A percentile compares a stretch with the other conserved stretches of the same genome.
phyloP scores from a whole-genome alignment of 192 early-diverging fungal species.

The Funneliformis mosseae region DNA sequence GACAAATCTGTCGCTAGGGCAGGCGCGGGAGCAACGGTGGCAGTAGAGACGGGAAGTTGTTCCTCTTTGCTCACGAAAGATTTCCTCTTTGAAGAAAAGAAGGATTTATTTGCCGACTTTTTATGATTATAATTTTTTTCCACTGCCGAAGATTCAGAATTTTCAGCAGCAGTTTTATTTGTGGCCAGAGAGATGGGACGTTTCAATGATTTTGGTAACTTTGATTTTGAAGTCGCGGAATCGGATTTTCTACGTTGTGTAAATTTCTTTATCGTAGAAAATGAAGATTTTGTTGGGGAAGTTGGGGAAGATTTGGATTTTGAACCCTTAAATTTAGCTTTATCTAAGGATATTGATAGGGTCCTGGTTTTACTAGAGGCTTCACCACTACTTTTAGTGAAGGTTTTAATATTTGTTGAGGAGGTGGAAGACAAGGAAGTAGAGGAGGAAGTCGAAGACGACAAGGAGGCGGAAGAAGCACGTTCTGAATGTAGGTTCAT shows the following conservation, averaged over 20 bases:
- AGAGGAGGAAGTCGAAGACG: background rate
- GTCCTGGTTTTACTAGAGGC: background rate
- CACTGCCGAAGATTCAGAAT: background rate
- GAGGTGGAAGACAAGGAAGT: background rate
- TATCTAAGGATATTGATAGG: background rate
- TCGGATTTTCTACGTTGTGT: background rate
- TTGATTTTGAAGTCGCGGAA: background rate
- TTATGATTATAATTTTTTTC: background rate
- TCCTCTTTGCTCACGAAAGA: background rate
- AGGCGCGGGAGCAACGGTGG: background rate
- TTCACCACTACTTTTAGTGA: background rate
- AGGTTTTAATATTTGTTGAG: background rate
- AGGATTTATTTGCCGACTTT: background rate
- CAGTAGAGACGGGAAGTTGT: background rate
- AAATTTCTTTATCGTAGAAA: background rate
- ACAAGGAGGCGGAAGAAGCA: background rate
- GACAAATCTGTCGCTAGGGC: background rate
- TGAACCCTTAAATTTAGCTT: background rate
- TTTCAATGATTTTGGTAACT: background rate
- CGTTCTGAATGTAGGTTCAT: slow-evolving; percentile 21
- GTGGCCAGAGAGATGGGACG: background rate
- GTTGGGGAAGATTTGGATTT: background rate
- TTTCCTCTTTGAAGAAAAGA: background rate
- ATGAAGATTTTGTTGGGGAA: background rate
- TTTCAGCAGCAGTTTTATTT: background rate